Conservation (phyloP, 2,329 filamentous ascomycete species). For the Ploettnerulaceae sp. region DNA sequence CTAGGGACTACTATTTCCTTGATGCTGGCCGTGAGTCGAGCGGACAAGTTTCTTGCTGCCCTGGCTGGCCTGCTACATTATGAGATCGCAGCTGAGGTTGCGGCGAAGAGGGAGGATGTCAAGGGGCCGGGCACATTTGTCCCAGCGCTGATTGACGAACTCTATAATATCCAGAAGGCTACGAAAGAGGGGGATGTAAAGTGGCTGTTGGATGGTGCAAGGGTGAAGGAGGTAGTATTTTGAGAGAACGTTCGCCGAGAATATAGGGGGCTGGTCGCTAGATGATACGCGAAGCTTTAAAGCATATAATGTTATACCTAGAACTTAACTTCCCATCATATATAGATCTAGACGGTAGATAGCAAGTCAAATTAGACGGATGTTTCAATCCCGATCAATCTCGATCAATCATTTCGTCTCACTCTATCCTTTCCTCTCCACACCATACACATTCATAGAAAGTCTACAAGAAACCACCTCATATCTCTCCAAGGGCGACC, state of each 20-base stretch:
- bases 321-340: too few species aligned
- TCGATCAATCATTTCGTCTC: too few species aligned
- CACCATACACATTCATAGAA: too few species aligned
- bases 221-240: slow-evolving; percentile 39
- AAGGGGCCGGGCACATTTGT: slow-evolving; percentile 82
- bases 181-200: slow-evolving; percentile 43
- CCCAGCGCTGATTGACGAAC: slow-evolving; percentile 74
- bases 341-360: too few species aligned
- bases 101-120: slow-evolving; percentile 64
- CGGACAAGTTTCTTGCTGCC: slow-evolving; percentile 65
- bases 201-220: slow-evolving; percentile 52
- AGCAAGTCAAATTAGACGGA: too few species aligned
- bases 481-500: too few species aligned
- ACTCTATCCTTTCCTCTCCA: too few species aligned
- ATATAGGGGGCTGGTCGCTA: background rate
- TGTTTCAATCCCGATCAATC: too few species aligned
- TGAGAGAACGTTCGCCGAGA: background rate
- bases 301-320: too few species aligned
- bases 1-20: slow-evolving; percentile 78
- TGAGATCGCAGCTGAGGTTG: slow-evolving; percentile 59
- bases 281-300: background rate
- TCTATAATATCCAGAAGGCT: slow-evolving; percentile 47
- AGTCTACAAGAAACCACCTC: too few species aligned
- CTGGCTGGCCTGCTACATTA: slow-evolving; percentile 72
- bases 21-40: slow-evolving; percentile 58